Percentiles rank a stretch among this genome's conserved stretches.
These are phyloP conservation scores for Phytopythium helicoides DNA, from an alignment of 352 stramenopile genomes.

Conservation along the genomic window DNA sequence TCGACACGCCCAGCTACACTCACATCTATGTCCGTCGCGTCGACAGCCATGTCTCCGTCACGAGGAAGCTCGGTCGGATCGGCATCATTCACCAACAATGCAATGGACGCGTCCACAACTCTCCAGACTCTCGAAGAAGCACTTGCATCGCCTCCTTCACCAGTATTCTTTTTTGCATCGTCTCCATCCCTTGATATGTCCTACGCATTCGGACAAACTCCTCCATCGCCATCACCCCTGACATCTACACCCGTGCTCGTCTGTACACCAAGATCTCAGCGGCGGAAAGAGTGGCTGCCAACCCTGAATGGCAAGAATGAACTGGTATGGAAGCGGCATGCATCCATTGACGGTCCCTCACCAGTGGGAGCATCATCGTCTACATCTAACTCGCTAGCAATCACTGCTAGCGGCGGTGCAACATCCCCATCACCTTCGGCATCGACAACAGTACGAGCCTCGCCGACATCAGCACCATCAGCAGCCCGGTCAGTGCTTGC, in stretches of 20 bases:
- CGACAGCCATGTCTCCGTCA: constrained; percentile 26
- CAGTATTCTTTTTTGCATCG: neutral
- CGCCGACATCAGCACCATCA: too few relatives aligned
- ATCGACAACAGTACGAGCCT: too few relatives aligned
- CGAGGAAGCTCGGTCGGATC: constrained; percentile 15
- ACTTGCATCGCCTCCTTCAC: constrained; percentile 4
- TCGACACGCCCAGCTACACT: constrained; percentile 27
- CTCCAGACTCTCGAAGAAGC: constrained; percentile 4
- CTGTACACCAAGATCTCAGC: constrained; percentile 6
- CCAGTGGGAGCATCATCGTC: too few relatives aligned
- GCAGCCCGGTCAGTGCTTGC: too few relatives aligned
- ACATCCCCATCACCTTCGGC: too few relatives aligned
- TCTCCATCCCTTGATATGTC: neutral
- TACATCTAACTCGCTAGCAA: neutral
- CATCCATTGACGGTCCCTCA: constrained; percentile 1
- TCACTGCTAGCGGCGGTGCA: neutral
- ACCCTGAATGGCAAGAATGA: constrained; percentile 18
- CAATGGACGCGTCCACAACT: neutral
- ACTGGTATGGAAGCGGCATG: constrained; percentile 31
- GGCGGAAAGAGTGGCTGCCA: constrained; percentile 43
- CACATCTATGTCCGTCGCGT: constrained; percentile 19
- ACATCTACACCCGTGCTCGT: neutral
- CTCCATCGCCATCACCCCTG: constrained; percentile 2
- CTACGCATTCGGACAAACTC: neutral
- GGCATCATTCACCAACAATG: neutral